Evolutionary conservation across 2,329 filamentous ascomycete genomes (phyloP).

Genomic region (Cladosporium sp.): DNA sequence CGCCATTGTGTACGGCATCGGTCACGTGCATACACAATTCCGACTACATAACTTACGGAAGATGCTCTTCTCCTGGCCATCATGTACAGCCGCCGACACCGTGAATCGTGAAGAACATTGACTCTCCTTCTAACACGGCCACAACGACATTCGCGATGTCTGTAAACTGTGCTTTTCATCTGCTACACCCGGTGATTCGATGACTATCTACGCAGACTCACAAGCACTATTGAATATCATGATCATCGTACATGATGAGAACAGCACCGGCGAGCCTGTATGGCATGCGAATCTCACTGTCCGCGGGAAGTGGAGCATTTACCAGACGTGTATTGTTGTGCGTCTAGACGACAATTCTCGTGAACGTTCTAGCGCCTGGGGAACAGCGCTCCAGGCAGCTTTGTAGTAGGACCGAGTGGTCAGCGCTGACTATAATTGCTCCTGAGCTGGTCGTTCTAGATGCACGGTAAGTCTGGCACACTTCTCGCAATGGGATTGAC

Average conservation of each 20-base stretch:
- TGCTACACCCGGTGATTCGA: too few relatives aligned
- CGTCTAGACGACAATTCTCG: slow-evolving; percentile 17
- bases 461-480: neutral
- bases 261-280: neutral
- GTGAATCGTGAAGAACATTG: too few relatives aligned
- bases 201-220: too few relatives aligned
- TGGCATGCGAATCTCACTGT: neutral
- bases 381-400: slow-evolving; percentile 9
- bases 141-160: too few relatives aligned
- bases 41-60: too few relatives aligned
- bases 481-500: neutral
- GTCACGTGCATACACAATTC: too few relatives aligned
- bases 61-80: too few relatives aligned
- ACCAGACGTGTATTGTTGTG: slow-evolving; percentile 12
- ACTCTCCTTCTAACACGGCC: too few relatives aligned
- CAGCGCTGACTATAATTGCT: slow-evolving; percentile 12
- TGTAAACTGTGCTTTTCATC: too few relatives aligned
- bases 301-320: neutral
- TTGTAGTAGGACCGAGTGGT: slow-evolving; percentile 11
- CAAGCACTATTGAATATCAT: too few relatives aligned
- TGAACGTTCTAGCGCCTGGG: slow-evolving; percentile 14
- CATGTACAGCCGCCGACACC: too few relatives aligned
- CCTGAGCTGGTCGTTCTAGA: slow-evolving; percentile 13
- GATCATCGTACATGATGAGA: neutral
- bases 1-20: too few relatives aligned